phyloP scores from a whole-genome alignment of 1,139 yeast species.

The Kurtzmaniella quercitrusa region DNA sequence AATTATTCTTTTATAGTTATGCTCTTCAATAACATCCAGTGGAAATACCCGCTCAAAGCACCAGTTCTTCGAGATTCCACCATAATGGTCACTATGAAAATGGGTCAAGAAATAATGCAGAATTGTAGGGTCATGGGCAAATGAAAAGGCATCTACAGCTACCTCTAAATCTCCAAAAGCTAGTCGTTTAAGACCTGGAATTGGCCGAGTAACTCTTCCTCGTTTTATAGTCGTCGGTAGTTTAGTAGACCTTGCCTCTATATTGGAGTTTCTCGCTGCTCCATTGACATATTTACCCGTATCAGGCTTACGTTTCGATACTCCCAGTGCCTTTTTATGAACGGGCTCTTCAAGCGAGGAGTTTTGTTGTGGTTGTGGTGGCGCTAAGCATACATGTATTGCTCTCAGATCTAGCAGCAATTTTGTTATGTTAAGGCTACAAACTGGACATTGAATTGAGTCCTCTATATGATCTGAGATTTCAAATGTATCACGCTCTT shows the following conservation, averaged over 20 bases:
- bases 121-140: slow-evolving; percentile 42
- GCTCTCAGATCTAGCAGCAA: slow-evolving; percentile 3
- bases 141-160: slow-evolving; percentile 70
- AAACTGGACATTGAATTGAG: slow-evolving; percentile 2
- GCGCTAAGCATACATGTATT: slow-evolving; percentile 2
- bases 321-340: slow-evolving; percentile 1
- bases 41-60: slow-evolving; percentile 38
- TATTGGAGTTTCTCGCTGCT: slow-evolving; percentile 6
- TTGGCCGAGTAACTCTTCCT: slow-evolving; percentile 27
- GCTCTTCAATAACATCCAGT: slow-evolving; percentile 24
- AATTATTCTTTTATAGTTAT: slow-evolving; percentile 40
- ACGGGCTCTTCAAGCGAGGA: not conserved
- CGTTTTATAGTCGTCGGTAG: slow-evolving; percentile 19
- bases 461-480: not conserved
- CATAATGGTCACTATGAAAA: slow-evolving; percentile 92
- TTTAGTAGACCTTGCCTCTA: slow-evolving; percentile 13
- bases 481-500: not conserved
- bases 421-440: not conserved
- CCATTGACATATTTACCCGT: not conserved
- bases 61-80: slow-evolving; percentile 81
- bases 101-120: slow-evolving; percentile 64
- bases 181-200: slow-evolving; percentile 55
- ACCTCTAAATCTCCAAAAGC: slow-evolving; percentile 29
- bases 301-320: slow-evolving; percentile 1
- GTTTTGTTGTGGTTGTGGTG: not conserved